phyloP scores from a whole-genome alignment of 1,139 yeast genomes.

The Torulaspora globosa region DNA sequence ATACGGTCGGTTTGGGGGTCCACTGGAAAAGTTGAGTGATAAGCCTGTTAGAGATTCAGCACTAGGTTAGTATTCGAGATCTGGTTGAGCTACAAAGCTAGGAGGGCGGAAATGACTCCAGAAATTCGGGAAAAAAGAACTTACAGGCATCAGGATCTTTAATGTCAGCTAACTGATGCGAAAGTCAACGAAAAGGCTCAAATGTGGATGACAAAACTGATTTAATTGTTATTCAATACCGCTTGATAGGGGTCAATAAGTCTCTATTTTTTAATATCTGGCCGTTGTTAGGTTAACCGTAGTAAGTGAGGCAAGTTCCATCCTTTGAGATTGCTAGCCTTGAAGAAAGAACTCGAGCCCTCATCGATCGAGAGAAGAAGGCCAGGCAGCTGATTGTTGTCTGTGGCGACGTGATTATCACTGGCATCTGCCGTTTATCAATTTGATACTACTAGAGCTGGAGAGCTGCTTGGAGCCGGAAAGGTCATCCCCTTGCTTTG shows the following conservation, averaged over 20 bases:
- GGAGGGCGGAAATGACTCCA: background rate
- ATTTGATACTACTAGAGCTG: background rate
- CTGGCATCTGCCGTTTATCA: background rate
- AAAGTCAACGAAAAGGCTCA: background rate
- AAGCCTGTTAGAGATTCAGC: slow-evolving; percentile 46
- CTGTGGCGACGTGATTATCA: background rate
- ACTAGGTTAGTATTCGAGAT: slow-evolving; percentile 4
- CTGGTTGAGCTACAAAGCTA: background rate
- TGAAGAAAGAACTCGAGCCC: background rate
- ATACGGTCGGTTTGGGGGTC: slow-evolving; percentile 51
- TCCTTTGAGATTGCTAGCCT: background rate
- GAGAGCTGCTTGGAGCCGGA: background rate
- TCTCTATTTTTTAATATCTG: background rate
- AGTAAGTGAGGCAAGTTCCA: background rate
- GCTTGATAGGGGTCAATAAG: background rate
- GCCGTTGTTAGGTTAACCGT: background rate
- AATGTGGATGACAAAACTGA: too few relatives aligned
- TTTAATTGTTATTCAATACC: too few relatives aligned
- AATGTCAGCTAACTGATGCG: background rate
- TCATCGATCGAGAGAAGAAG: background rate
- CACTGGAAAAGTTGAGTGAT: slow-evolving; percentile 84
- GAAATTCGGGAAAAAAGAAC: background rate
- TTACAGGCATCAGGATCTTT: slow-evolving; percentile 13
- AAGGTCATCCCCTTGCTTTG: background rate
- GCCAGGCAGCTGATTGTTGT: background rate